Conservation (phyloP, 1,284 basidiomycete species). For the Sporisorium exsertum region DNA sequence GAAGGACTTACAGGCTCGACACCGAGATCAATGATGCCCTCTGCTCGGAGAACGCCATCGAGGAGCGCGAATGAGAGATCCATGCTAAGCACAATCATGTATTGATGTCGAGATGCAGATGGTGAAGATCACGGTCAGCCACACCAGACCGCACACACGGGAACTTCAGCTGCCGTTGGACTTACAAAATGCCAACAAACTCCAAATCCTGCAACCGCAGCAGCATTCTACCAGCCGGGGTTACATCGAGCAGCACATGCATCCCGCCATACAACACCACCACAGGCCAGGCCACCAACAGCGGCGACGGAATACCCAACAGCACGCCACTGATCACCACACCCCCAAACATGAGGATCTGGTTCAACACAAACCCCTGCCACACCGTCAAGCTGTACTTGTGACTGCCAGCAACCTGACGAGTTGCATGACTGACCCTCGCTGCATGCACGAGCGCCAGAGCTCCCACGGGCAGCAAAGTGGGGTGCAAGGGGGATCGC, state of each 20-base stretch:
- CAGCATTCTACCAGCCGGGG: constrained; percentile 29
- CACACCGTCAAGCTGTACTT: constrained; percentile 35
- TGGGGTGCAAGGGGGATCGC: constrained; percentile 24
- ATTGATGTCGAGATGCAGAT: not conserved
- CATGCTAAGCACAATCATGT: constrained; percentile 9
- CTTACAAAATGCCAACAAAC: constrained; percentile 24
- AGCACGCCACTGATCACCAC: constrained; percentile 32
- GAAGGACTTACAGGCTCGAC: constrained; percentile 31
- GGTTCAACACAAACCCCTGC: constrained; percentile 56
- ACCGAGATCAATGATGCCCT: constrained; percentile 57
- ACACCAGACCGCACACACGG: not conserved
- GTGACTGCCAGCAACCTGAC: constrained; percentile 47
- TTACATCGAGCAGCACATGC: constrained; percentile 33
- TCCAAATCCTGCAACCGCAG: constrained; percentile 23
- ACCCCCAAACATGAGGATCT: constrained; percentile 60
- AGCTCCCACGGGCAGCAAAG: constrained; percentile 42
- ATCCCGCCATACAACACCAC: constrained; percentile 53
- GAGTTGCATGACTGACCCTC: constrained; percentile 58
- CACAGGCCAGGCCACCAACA: constrained; percentile 45
- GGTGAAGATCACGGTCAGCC: not conserved
- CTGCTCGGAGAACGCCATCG: constrained; percentile 56
- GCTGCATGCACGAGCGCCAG: constrained; percentile 48
- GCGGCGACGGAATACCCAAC: constrained; percentile 47
- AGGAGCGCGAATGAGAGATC: constrained; percentile 49
- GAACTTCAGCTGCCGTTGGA: not conserved